A percentile compares a stretch with the other conserved stretches of the same genome.
phyloP scores from a whole-genome alignment of 2,329 filamentous ascomycete species.

The Juglanconis sp. region DNA sequence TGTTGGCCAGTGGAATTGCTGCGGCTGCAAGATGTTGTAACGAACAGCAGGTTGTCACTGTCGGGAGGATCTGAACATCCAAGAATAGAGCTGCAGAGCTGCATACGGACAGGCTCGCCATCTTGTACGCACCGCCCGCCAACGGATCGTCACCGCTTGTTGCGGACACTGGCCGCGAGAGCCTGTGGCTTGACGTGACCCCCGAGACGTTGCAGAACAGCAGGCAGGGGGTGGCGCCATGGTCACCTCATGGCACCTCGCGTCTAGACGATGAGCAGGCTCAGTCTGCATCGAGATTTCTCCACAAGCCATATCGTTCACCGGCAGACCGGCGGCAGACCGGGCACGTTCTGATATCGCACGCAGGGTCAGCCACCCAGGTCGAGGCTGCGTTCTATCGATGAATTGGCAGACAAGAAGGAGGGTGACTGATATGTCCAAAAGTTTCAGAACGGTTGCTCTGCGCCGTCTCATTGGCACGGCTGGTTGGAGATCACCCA shows the following conservation, averaged over 20 bases:
- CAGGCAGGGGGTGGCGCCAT: not conserved
- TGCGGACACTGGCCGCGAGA: not conserved
- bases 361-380: not conserved
- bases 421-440: not conserved
- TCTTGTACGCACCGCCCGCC: not conserved
- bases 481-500: conserved; percentile 1
- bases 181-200: not conserved
- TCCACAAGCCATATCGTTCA: no score
- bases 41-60: not conserved
- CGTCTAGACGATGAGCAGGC: no score
- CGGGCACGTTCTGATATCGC: not conserved
- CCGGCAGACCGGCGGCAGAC: no score
- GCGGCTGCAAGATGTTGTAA: conserved; percentile 2
- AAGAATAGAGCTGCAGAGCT: not conserved
- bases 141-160: conserved; percentile 6
- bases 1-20: conserved; percentile 12
- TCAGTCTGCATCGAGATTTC: no score
- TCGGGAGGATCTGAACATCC: not conserved
- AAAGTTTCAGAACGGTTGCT: conserved; percentile 4
- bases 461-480: conserved; percentile 7
- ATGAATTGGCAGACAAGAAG: conserved; percentile 6
- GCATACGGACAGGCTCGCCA: not conserved
- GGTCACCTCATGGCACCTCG: not conserved
- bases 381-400: not conserved
- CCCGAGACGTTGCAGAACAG: not conserved